Evolutionary conservation across 2,329 filamentous ascomycete species (phyloP), one percentile per base, ranked within the genome.

Genomic region (Trichoderma sp.): DNA sequence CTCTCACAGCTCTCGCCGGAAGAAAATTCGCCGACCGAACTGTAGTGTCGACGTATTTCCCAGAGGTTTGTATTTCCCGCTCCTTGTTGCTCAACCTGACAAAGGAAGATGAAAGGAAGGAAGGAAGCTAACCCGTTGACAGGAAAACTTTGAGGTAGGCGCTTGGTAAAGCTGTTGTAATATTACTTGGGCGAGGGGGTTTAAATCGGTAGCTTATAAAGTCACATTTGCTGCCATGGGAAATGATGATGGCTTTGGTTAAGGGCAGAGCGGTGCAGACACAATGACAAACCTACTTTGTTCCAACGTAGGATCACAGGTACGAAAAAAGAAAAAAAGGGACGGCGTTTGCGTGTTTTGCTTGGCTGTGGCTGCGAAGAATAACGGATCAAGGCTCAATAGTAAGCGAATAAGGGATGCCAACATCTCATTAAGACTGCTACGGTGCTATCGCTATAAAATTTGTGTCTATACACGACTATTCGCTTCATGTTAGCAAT

Each of bases 1-100:
- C 95, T 8, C 84, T 99, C 67, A 89, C 90, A 74, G 90, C 93
- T n/a, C 84, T 99, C 73, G 95, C 96, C 34, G 95, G 95, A 56
- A 87, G 96, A 71, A 97, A 98, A 78, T 99, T 99, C 78, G 92
- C 94, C 0, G 93, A 98, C 80, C 88, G 96, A 73, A 99, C 95
- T 4, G 96, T 99, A 32, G 93, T 99, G 13, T 93, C 92, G 3
- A 98, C 95, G 4, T 97, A 95, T 81, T 99, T 97, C 79, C 92
- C 93, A 25, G 96, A 98, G 87, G 92, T 92, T 82, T 79, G 83
- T 34, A 17, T 13, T 13, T 17, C 37, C 32, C 12, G 2, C 66
- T 50, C 13, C 25, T 4, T 27, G 1, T 9, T 22, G 42, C 22
- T 19, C 5, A 32, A 39, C 19, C 15, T 29, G 50, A 27, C n/a